Base-by-base conservation (phyloP, 768 basidiomycete genomes). In the Xerocomellus dryophilus region DNA sequence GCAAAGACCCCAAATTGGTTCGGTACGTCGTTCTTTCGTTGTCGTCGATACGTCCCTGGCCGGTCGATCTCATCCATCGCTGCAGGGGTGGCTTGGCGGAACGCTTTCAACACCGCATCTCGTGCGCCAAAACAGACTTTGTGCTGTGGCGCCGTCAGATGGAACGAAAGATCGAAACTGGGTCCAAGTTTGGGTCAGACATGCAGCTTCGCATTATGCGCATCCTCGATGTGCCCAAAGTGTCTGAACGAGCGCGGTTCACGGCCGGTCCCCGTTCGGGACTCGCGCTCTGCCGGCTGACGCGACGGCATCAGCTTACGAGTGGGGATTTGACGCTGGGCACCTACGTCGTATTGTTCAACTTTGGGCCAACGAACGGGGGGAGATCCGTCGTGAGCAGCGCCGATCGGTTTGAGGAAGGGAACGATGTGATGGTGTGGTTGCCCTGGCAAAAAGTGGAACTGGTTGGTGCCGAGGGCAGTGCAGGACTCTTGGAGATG, bases 21-120 rank as follows among this genome's bases (percentile, higher is more conserved):
- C 74, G 80, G 84, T 84, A 54, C 40, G 76, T 71, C 45, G 25
- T 31, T 32, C 35, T 48, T 48, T 71, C 46, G 21, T 31, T 32
- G 32, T 48, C 49, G 31, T 34, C 14, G 0, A 23, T 9, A 11
- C 34, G 4, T 14, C n/a, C 25, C 18, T 17, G 20, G 15, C 5
- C 7, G n/a, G 29, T 25, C 15, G 1, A 7, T 31, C 36, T 43
- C 25, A 42, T 31, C 7, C 7, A 10, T 35, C 11, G 12, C 7
- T 15, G n/a, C 50, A 86, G 84, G n/a, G 78, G 78, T 35, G 83
- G 84, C 1, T 60, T 85, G 4, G 84, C 83, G 0, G 78, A 79
- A 31, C 76, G 75, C 7, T 76, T 80, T 2, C 73, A 74, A 4
- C 70, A 74, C 11, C 62, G 75, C 29, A 76, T 78, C 39, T 70